Percentiles rank a stretch among this genome's conserved stretches.
phyloP scores from a whole-genome alignment of 371 early-diverging fungal species.

The Neoconidiobolus thromboides region DNA sequence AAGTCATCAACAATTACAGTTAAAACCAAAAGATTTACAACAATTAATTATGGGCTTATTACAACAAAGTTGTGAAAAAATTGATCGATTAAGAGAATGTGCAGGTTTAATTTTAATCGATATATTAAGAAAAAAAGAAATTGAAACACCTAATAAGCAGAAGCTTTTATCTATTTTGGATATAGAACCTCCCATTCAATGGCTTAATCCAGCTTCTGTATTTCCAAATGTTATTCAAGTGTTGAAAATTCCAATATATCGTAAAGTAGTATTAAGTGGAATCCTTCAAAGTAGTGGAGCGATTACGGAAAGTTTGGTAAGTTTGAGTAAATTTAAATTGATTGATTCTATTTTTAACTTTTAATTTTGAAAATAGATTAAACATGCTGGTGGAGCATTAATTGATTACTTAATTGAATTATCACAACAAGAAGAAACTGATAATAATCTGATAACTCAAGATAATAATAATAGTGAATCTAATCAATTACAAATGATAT shows the following conservation, averaged over 20 bases:
- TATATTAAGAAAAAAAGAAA: background rate
- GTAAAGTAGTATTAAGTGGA: background rate
- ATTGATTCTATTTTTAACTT: too few species aligned
- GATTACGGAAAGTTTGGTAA: background rate
- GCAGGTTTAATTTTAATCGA: background rate
- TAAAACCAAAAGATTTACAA: too few species aligned
- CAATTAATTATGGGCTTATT: background rate
- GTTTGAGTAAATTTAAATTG: too few species aligned
- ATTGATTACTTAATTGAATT: background rate
- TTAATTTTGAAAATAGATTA: background rate
- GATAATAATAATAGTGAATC: background rate
- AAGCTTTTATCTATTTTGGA: background rate
- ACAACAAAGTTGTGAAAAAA: background rate
- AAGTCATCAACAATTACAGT: too few species aligned
- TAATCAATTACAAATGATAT: background rate
- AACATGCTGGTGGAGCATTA: background rate
- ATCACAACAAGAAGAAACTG: too few species aligned
- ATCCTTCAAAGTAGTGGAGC: background rate
- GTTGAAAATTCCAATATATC: background rate
- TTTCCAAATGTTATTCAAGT: background rate
- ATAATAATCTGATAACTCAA: background rate
- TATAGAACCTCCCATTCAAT: background rate
- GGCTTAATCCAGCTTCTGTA: background rate
- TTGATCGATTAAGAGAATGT: background rate
- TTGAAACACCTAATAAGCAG: background rate